phyloP scores from a whole-genome alignment of 106 monocot species.

The Triglochin maritima region DNA sequence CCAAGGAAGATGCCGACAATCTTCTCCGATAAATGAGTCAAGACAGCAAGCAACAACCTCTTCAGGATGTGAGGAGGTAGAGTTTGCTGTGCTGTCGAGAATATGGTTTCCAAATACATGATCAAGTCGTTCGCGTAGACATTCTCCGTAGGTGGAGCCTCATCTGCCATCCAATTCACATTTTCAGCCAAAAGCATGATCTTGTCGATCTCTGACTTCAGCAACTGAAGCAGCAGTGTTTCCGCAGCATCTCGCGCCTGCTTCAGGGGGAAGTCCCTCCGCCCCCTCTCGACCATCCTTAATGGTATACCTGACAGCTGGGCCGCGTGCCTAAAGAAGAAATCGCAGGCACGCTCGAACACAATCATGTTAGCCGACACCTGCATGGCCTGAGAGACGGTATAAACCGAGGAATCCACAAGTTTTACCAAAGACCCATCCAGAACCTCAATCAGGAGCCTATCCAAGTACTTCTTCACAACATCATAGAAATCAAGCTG shows the following conservation, averaged over 20 bases:
- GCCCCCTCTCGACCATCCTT: conserved; percentile 49
- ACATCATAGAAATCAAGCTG: conserved; percentile 68
- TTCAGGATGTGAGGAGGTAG: conserved; percentile 52
- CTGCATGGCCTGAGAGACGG: conserved; percentile 90
- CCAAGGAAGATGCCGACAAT: conserved; percentile 63
- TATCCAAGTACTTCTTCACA: conserved; percentile 80
- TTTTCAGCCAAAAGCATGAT: conserved; percentile 59
- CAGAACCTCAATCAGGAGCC: conserved; percentile 57
- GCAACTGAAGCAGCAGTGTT: conserved; percentile 43
- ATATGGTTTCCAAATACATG: conserved; percentile 79
- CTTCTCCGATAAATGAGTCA: conserved; percentile 69
- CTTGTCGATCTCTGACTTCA: conserved; percentile 69
- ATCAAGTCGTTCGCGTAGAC: conserved; percentile 87
- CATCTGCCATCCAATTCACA: conserved; percentile 79
- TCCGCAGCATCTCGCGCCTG: conserved; percentile 69
- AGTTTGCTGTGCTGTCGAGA: conserved; percentile 71
- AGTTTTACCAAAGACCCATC: conserved; percentile 66
- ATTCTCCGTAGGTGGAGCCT: conserved; percentile 49
- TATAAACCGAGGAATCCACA: conserved; percentile 40
- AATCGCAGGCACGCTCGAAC: conserved; percentile 86
- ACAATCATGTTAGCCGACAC: conserved; percentile 91
- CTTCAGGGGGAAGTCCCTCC: conserved; percentile 67
- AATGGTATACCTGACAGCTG: conserved; percentile 78
- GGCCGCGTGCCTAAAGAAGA: conserved; percentile 84
- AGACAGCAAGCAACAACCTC: conserved; percentile 52